Conservation (phyloP, 331 rosid genomes). For the Rhamnella rubrinervis region DNA sequence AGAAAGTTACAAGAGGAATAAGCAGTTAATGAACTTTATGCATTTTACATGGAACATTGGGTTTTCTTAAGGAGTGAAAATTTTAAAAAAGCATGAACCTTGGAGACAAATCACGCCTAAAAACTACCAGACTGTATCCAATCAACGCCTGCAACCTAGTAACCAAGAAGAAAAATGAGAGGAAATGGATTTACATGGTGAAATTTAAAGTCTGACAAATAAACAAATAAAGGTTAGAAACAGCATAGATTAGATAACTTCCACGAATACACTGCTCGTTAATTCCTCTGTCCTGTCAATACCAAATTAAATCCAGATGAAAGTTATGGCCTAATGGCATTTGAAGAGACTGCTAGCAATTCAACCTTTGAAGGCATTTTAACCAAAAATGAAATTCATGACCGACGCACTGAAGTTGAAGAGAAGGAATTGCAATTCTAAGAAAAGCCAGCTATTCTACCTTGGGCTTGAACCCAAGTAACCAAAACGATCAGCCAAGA, state of each 20-base stretch:
- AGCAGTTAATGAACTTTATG: constrained; percentile 20
- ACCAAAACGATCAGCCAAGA: constrained; percentile 54
- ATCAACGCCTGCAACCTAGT: constrained; percentile 52
- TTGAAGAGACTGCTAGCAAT: constrained; percentile 7
- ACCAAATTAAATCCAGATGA: constrained; percentile 26
- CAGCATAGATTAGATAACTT: constrained; percentile 31
- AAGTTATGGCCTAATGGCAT: constrained; percentile 29
- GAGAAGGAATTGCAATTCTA: constrained; percentile 19
- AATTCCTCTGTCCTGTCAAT: constrained; percentile 37
- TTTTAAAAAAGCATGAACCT: constrained; percentile 31
- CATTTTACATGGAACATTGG: constrained; percentile 9
- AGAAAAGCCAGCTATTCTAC: constrained; percentile 25
- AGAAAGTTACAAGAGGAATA: constrained; percentile 32
- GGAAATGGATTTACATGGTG: constrained; percentile 17
- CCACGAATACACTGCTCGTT: constrained; percentile 28
- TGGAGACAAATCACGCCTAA: constrained; percentile 23
- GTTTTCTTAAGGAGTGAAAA: neutral
- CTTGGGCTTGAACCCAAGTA: constrained; percentile 58
- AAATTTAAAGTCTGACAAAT: constrained; percentile 9
- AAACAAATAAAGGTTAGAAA: constrained; percentile 35
- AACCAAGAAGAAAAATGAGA: constrained; percentile 39
- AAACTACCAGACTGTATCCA: constrained; percentile 38
- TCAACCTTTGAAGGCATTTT: constrained; percentile 8
- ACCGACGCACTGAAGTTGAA: constrained; percentile 13
- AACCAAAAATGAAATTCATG: constrained; percentile 11